These are phyloP conservation scores for Leucosporidium yakuticum DNA, from an alignment of 768 basidiomycete species.

Conservation along the genomic window DNA sequence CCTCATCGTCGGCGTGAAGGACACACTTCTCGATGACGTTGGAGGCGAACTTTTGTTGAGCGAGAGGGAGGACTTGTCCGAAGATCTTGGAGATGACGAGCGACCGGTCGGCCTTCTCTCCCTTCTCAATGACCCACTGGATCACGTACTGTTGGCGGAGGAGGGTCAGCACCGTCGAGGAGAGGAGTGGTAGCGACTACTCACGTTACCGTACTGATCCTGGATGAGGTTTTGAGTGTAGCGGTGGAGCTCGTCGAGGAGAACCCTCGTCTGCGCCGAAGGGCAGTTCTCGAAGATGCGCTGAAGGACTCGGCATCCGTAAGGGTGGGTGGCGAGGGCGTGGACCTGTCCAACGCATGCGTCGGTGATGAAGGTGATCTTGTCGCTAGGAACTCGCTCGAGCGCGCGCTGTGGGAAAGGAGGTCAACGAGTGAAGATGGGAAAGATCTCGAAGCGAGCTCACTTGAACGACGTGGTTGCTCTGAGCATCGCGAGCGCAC, in stretches of 20 bases:
- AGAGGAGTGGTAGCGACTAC: not conserved
- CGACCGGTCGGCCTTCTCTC: constrained; percentile 61
- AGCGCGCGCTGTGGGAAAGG: constrained; percentile 63
- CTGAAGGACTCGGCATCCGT: constrained; percentile 91
- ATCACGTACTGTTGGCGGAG: constrained; percentile 63
- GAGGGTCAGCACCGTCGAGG: not conserved
- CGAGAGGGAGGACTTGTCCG: constrained; percentile 71
- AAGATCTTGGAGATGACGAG: constrained; percentile 62
- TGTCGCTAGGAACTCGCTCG: constrained; percentile 68
- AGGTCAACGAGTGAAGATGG: too few species aligned
- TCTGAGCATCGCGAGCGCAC: constrained; percentile 85
- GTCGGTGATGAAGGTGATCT: constrained; percentile 62
- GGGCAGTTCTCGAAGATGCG: constrained; percentile 82
- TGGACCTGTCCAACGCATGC: constrained; percentile 71
- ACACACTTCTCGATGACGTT: constrained; percentile 57
- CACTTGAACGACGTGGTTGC: constrained; percentile 71
- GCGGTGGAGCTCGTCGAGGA: constrained; percentile 76
- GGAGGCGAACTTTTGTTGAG: constrained; percentile 54
- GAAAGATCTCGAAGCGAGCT: constrained; percentile 10
- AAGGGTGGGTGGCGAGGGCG: constrained; percentile 78
- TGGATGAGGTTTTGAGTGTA: constrained; percentile 68
- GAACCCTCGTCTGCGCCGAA: constrained; percentile 57
- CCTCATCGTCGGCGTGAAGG: constrained; percentile 47
- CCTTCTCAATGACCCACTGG: constrained; percentile 83
- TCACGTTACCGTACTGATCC: constrained; percentile 75